phyloP scores from a whole-genome alignment of 2,329 filamentous ascomycete genomes.

The Decorospora gaudefroyi region DNA sequence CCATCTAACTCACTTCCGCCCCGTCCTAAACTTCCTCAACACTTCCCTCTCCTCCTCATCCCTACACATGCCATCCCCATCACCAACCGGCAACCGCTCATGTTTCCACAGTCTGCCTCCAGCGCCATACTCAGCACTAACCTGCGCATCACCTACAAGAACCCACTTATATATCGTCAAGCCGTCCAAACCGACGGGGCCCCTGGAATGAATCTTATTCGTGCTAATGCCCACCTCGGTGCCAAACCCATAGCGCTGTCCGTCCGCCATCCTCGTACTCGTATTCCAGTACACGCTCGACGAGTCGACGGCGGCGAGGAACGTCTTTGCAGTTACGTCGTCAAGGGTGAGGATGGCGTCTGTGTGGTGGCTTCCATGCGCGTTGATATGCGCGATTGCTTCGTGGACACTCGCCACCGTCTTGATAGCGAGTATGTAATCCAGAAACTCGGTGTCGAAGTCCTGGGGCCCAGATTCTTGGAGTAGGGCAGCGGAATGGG shows the following conservation, averaged over 20 bases:
- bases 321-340: conserved; percentile 70
- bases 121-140: conserved; percentile 72
- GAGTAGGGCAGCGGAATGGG: conserved; percentile 54
- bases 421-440: conserved; percentile 82
- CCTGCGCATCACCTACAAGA: conserved; percentile 79
- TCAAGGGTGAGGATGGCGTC: conserved; percentile 83
- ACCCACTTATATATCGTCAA: conserved; percentile 98
- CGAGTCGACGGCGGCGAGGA: conserved; percentile 84
- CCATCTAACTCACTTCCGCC: conserved; percentile 8
- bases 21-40: conserved; percentile 40
- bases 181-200: conserved; percentile 91
- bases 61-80: conserved; percentile 36
- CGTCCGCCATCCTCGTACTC: conserved; percentile 90
- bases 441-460: conserved; percentile 87
- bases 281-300: conserved; percentile 97
- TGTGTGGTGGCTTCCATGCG: conserved; percentile 90
- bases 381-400: conserved; percentile 87
- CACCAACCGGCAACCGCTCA: conserved; percentile 51
- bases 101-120: conserved; percentile 63
- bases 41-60: conserved; percentile 43
- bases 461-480: conserved; percentile 71
- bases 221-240: conserved; percentile 98
- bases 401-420: conserved; percentile 67
- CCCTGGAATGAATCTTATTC: conserved; percentile 95
- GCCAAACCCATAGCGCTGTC: conserved; percentile 96